These are phyloP conservation scores for Malus hybrid DNA, from an alignment of 331 rosid genomes.

Conservation along the genomic window DNA sequence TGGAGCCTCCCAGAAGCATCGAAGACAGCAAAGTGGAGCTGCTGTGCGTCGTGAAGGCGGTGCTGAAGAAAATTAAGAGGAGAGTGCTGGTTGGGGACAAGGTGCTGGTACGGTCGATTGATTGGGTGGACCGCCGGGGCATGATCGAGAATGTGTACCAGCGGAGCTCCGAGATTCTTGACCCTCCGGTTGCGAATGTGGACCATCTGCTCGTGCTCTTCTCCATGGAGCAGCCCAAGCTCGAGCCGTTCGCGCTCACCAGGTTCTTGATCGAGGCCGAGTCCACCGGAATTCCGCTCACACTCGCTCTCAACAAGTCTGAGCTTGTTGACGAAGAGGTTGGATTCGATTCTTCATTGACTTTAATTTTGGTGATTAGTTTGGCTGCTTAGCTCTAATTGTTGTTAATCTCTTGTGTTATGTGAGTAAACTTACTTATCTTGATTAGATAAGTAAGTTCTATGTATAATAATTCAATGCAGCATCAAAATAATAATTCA, in stretches of 20 bases:
- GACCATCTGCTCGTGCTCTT: slow-evolving; percentile 75
- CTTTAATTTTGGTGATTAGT: not conserved
- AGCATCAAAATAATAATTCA: not conserved
- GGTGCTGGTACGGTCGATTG: slow-evolving; percentile 83
- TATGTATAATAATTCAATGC: not conserved
- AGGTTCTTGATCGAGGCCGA: slow-evolving; percentile 83
- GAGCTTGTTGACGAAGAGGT: slow-evolving; percentile 90
- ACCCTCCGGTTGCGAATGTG: slow-evolving; percentile 90
- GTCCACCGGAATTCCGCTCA: slow-evolving; percentile 73
- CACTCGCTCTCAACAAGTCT: slow-evolving; percentile 68
- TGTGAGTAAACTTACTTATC: too few relatives aligned
- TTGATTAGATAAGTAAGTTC: not conserved
- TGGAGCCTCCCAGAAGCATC: slow-evolving; percentile 34
- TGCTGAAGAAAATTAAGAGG: slow-evolving; percentile 86
- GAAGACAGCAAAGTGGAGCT: slow-evolving; percentile 38
- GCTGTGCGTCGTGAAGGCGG: slow-evolving; percentile 75
- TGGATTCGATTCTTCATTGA: not conserved
- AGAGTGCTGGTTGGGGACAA: slow-evolving; percentile 90
- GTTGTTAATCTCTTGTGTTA: not conserved
- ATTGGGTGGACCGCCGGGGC: slow-evolving; percentile 88
- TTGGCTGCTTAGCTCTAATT: not conserved
- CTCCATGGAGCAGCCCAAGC: slow-evolving; percentile 73
- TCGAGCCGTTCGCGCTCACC: slow-evolving; percentile 66
- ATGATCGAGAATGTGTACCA: slow-evolving; percentile 83
- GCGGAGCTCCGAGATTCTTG: slow-evolving; percentile 67